phyloP scores from a whole-genome alignment of 495 filamentous ascomycete species.

The Talaromyces thailandensis region DNA sequence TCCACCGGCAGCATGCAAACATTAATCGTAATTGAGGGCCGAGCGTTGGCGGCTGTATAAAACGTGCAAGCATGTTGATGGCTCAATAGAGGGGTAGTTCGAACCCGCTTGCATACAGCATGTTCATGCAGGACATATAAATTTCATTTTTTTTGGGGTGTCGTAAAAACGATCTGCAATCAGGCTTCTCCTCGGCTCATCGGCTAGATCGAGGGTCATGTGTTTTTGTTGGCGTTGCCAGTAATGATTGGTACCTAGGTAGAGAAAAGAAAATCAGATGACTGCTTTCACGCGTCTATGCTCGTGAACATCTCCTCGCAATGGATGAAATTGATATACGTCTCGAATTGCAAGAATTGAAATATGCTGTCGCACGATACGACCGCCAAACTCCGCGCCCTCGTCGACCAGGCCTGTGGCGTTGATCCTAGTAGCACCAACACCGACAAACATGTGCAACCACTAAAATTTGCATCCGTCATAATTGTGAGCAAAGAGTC shows the following conservation, averaged over 20 bases:
- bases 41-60: neutral
- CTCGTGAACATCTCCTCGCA: neutral
- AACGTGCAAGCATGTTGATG: neutral
- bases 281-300: too few species aligned
- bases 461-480: slow-evolving; percentile 17
- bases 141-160: too few species aligned
- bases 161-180: neutral
- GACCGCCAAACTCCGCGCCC: neutral
- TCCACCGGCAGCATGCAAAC: neutral
- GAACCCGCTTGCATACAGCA: too few species aligned
- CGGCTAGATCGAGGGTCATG: neutral
- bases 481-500: slow-evolving; percentile 41
- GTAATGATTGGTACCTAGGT: too few species aligned
- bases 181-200: neutral
- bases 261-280: too few species aligned
- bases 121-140: too few species aligned
- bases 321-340: neutral
- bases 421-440: neutral
- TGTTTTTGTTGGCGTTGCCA: too few species aligned
- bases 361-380: neutral
- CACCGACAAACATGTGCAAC: neutral
- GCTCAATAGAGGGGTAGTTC: neutral
- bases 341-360: neutral
- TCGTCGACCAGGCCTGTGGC: neutral
- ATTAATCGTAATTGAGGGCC: neutral